Evolutionary conservation across 441 rosid genomes (phyloP), one percentile per base, ranked within the genome.

Genomic region (Gossypium gossypioides): DNA sequence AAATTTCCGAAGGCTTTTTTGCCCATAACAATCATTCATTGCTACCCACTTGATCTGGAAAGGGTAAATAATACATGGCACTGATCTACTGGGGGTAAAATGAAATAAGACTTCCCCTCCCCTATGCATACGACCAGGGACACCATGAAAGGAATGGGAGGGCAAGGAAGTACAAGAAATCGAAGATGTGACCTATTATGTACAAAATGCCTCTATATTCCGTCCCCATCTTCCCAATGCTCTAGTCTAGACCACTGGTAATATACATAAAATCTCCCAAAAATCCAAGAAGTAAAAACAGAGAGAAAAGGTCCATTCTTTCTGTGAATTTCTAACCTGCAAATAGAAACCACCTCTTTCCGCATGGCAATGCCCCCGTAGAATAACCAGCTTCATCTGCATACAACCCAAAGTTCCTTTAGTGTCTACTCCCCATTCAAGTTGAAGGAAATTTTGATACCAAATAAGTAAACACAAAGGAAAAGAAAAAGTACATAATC

Each of bases 171-270:
- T 55, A 78, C 77, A 83, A 76, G 79, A 74, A 74, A 76, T 63
- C 85, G 86, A 69, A 83, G 86, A 82, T 18, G 84, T 78, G 87
- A 84, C 78, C 81, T 67, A 91, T 89, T 32, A 61, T 34, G 65
- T 88, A 89, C 94, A 89, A 76, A 8, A 74, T 79, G 79, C 82
- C 88, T 86, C 86, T 90, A 82, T 85, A 78, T 82, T 83, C 78
- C 69, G 79, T 79, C 90, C 83, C 80, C 69, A 76, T 75, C 86
- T 75, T 84, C 83, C 89, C 87, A 72, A 55, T 57, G 77, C 84
- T 84, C 89, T 83, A 78, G 64, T 84, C 90, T 83, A 81, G 60
- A 76, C 75, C 74, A 80, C 83, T 82, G 85, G 79, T 82, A 84
- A 88, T 90, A 42, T 90, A 90, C 93, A 88, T 50, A 72, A 56